Percentiles rank a stretch among this genome's conserved stretches.
phyloP scores from a whole-genome alignment of 192 early-diverging fungal genomes.

The Tieghemiomyces parasiticus region DNA sequence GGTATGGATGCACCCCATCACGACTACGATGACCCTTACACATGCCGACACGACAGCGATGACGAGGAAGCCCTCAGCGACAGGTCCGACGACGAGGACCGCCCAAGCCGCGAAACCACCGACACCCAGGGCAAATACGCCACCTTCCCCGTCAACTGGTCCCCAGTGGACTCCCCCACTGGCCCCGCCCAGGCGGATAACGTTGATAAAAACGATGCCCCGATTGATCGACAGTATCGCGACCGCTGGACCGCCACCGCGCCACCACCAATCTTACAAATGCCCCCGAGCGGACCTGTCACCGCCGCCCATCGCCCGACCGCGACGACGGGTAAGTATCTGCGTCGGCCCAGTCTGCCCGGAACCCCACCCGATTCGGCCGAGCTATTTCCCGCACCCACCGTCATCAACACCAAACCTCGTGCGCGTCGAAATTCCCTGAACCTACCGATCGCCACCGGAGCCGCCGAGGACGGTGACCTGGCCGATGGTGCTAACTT shows the following conservation, averaged over 20 bases:
- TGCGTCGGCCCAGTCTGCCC: background rate
- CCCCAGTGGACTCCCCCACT: too few relatives aligned
- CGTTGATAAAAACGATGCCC: background rate
- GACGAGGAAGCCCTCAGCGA: background rate
- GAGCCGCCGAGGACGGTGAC: too few relatives aligned
- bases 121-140: background rate
- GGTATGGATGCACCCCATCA: background rate
- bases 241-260: background rate
- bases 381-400: background rate
- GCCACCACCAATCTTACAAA: background rate
- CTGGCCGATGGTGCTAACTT: too few relatives aligned
- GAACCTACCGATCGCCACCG: too few relatives aligned
- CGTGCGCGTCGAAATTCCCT: background rate
- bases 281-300: background rate
- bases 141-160: background rate
- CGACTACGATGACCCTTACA: background rate
- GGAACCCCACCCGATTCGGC: background rate
- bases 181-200: too few relatives aligned
- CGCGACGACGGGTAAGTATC: background rate
- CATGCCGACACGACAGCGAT: background rate
- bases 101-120: background rate
- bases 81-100: background rate
- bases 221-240: background rate
- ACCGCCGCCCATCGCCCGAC: background rate
- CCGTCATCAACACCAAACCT: background rate